Evolutionary conservation across 2,329 filamentous ascomycete species (phyloP).

Genomic region (Dichotomopilus funicola): DNA sequence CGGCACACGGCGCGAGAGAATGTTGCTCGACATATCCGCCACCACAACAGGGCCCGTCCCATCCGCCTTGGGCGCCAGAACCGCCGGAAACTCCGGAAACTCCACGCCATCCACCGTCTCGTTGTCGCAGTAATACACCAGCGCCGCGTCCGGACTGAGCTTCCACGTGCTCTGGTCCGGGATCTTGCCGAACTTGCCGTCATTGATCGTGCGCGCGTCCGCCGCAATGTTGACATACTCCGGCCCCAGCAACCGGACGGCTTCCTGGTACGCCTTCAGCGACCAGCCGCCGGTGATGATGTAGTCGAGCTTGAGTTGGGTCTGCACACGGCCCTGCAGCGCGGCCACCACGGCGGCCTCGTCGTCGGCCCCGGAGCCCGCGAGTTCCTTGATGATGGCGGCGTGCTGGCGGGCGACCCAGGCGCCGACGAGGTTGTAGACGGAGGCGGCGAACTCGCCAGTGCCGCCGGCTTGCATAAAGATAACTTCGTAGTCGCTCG

Average conservation of each 20-base stretch:
- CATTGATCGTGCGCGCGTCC: constrained; percentile 59
- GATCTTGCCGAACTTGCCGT: constrained; percentile 81
- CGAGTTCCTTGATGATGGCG: constrained; percentile 51
- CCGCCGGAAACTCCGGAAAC: constrained; percentile 66
- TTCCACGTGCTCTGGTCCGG: constrained; percentile 72
- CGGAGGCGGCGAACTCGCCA: constrained; percentile 75
- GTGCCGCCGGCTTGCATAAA: constrained; percentile 85
- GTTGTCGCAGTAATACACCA: constrained; percentile 90
- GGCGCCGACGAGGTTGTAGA: constrained; percentile 76
- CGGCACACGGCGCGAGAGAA: constrained; percentile 72
- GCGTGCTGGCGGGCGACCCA: constrained; percentile 69
- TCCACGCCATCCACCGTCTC: constrained; percentile 94
- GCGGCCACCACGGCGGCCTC: constrained; percentile 52
- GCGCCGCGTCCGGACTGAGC: constrained; percentile 59
- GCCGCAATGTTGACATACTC: constrained; percentile 74
- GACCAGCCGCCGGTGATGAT: constrained; percentile 88
- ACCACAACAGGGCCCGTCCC: constrained; percentile 70
- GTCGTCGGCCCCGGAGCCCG: constrained; percentile 32
- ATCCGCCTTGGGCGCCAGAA: constrained; percentile 50
- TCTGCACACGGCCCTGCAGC: constrained; percentile 57
- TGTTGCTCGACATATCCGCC: constrained; percentile 92
- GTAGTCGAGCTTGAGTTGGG: constrained; percentile 78
- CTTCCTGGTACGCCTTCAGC: constrained; percentile 81
- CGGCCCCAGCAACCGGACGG: constrained; percentile 65
- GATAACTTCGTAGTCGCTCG: constrained; percentile 74